phyloP scores from a whole-genome alignment of 495 filamentous ascomycete genomes.

The Jackrogersella multiformis region DNA sequence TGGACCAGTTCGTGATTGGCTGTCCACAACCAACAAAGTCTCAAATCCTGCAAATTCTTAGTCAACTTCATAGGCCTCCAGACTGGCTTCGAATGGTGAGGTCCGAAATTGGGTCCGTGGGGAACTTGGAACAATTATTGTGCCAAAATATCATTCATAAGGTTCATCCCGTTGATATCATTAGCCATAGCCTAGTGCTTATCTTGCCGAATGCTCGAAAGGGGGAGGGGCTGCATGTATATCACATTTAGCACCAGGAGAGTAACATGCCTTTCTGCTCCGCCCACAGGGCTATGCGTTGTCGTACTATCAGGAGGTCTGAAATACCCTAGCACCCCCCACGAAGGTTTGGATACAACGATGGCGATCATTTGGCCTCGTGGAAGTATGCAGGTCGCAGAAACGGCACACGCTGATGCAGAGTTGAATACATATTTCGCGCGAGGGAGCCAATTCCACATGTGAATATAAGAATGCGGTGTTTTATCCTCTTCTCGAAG shows the following conservation, averaged over 20 bases:
- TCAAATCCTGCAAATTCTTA: conserved; percentile 7
- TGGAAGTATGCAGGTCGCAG: conserved; percentile 1
- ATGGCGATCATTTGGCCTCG: background rate
- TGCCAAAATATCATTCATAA: background rate
- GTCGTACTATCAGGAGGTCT: background rate
- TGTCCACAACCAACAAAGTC: conserved; percentile 20
- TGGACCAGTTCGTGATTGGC: conserved; percentile 21
- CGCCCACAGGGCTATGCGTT: conserved; percentile 1
- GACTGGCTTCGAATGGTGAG: background rate
- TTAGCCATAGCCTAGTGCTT: background rate
- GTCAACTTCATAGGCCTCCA: background rate
- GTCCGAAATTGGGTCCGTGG: background rate
- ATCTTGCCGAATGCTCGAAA: background rate
- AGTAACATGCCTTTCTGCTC: background rate
- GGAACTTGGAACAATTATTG: background rate
- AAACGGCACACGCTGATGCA: background rate
- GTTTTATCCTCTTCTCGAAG: background rate
- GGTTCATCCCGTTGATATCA: background rate
- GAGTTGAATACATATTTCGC: background rate
- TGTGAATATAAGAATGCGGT: conserved; percentile 1
- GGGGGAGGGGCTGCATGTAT: background rate
- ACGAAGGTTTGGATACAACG: too few species aligned
- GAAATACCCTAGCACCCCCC: background rate
- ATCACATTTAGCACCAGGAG: background rate
- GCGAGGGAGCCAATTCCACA: conserved; percentile 13